These are phyloP conservation scores for Hortiboletus flavorubellus DNA, from an alignment of 768 basidiomycete genomes.

Conservation along the genomic window DNA sequence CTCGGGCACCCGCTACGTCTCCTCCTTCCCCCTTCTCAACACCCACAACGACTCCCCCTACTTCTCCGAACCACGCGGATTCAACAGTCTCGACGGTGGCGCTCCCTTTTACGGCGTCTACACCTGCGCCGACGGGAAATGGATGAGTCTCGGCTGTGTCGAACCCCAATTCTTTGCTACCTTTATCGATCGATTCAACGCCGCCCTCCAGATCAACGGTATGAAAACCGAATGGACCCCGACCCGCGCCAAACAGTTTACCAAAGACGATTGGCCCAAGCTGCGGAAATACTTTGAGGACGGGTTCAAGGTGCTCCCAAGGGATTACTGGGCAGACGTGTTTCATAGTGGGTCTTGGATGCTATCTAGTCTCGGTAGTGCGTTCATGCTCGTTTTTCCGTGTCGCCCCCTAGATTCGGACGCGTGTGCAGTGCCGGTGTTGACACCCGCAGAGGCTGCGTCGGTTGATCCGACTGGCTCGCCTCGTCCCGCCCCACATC, in stretches of 20 bases:
- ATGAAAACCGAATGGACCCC: conserved; percentile 55
- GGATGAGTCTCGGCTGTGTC: conserved; percentile 75
- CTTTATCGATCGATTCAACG: conserved; percentile 55
- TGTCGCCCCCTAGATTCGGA: conserved; percentile 52
- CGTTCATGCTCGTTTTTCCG: not conserved
- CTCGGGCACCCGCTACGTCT: conserved; percentile 74
- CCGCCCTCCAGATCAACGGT: conserved; percentile 42
- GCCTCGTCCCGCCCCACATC: conserved; percentile 50
- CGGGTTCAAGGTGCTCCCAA: conserved; percentile 58
- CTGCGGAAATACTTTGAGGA: conserved; percentile 53
- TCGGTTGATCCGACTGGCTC: conserved; percentile 36
- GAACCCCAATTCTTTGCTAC: conserved; percentile 68
- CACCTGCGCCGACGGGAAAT: conserved; percentile 64
- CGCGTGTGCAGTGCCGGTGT: conserved; percentile 68
- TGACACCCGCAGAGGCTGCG: conserved; percentile 60
- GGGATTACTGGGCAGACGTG: conserved; percentile 66
- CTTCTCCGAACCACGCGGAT: conserved; percentile 46
- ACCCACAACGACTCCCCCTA: conserved; percentile 30
- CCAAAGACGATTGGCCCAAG: conserved; percentile 53
- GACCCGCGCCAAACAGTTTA: conserved; percentile 40
- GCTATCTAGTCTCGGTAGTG: not conserved
- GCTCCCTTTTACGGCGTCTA: conserved; percentile 79
- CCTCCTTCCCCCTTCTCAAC: conserved; percentile 65
- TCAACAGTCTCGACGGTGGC: conserved; percentile 68
- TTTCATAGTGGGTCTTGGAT: conserved; percentile 51